Conservation (phyloP, 768 basidiomycete genomes). For the Phaeotremella fagi region DNA sequence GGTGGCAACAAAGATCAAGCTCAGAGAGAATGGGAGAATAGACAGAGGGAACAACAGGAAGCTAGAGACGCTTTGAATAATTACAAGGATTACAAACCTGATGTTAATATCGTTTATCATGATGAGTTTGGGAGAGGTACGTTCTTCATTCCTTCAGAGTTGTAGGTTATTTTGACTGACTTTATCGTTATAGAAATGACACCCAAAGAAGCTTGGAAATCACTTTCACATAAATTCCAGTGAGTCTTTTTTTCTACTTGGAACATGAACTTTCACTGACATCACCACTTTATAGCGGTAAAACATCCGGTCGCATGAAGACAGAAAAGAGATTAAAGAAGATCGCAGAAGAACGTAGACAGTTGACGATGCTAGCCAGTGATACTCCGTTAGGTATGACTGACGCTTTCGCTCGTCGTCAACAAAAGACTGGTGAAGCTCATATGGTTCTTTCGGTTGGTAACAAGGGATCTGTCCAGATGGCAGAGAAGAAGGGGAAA, state of each 20-base stretch:
- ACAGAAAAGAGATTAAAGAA: conserved; percentile 93
- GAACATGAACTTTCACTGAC: not conserved
- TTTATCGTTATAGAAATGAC: conserved; percentile 53
- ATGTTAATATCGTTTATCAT: conserved; percentile 91
- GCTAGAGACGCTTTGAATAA: conserved; percentile 71
- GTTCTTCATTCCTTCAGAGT: too few relatives aligned
- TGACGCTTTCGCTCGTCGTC: conserved; percentile 83
- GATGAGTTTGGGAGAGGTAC: conserved; percentile 83
- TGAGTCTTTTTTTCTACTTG: conserved; percentile 19
- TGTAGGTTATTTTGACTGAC: too few relatives aligned
- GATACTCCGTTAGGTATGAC: conserved; percentile 97
- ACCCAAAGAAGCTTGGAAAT: conserved; percentile 98
- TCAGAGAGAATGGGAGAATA: conserved; percentile 89
- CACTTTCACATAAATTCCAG: conserved; percentile 94
- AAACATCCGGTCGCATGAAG: conserved; percentile 94
- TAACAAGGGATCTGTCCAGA: conserved; percentile 70
- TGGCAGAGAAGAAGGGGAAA: not conserved
- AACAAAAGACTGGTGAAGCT: conserved; percentile 90
- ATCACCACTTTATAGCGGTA: conserved; percentile 54
- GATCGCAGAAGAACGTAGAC: conserved; percentile 95
- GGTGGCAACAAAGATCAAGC: conserved; percentile 81
- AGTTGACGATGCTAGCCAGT: conserved; percentile 85
- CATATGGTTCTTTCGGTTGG: conserved; percentile 94
- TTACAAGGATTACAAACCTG: conserved; percentile 94
- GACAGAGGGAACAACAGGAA: conserved; percentile 84